Base-by-base conservation (phyloP, 305 asterid species). In the Solanum hybrid region DNA sequence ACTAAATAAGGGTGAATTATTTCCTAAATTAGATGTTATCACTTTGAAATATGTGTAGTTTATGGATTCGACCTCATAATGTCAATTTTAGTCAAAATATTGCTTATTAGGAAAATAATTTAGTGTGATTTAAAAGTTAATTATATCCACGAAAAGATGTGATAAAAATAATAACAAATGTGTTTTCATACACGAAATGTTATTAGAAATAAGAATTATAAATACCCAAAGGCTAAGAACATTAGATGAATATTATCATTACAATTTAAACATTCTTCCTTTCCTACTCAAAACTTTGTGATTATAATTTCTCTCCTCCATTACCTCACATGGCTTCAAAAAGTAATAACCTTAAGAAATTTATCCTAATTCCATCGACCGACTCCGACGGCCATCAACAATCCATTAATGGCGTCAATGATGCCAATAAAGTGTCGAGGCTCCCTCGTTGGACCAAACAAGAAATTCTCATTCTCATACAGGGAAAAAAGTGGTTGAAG, bases 361-460 rank as follows among this genome's bases (percentile, higher is more conserved):
- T 94, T 89, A 90, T 91, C 92, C 92, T 94, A 45, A 93, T 92
- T 10, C 90, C 94, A 88, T 92, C 92, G 0, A 91, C 92, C 92
- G 93, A 89, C 8, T 27, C 79, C 6, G 89, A 82, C 88, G 94
- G 93, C 90, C 96, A 94, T 94, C 95, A 51, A 6, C 68, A 51
- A 6, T 15, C 22, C 22, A 51, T 90, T 29, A 94, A 91, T 73
- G 94, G 80, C 36, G 79, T 57, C 13, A 93, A 92, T 84, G 98
- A 95, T 22, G 93, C 90, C 5, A 88, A 79, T 36, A 96, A 94
- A 73, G 89, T 94, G 5, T 94, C 95, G 1, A 92, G 99, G 79
- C 93, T 97, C 10, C 99, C 99, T 14, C 96, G 97, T 1, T 97
- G 97, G 99, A 97, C 98, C 0, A 89, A 97, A 86, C 97, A 96